phyloP scores from a whole-genome alignment of 2,329 filamentous ascomycete genomes.

The Xylariaceae sp. region DNA sequence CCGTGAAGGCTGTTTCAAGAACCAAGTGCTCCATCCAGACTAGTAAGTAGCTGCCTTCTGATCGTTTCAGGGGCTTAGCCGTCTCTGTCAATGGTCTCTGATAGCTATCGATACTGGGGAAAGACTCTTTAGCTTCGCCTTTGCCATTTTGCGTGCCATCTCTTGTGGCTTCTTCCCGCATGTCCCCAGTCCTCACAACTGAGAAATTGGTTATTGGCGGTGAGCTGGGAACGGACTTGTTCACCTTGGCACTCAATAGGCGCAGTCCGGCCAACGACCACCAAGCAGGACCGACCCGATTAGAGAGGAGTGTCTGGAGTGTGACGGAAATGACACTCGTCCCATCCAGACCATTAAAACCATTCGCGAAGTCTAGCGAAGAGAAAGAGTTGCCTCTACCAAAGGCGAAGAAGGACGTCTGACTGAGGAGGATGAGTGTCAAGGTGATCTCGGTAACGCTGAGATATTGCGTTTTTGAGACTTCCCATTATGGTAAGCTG shows the following conservation, averaged over 20 bases:
- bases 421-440: slow-evolving; percentile 8
- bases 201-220: no score
- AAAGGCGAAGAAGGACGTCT: slow-evolving; percentile 9
- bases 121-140: not conserved
- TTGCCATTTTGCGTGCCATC: not conserved
- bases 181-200: no score
- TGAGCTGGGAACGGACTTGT: no score
- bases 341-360: slow-evolving; percentile 10
- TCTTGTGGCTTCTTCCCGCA: slow-evolving; percentile 1
- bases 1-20: slow-evolving; percentile 9
- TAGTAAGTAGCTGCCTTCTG: not conserved
- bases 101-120: no score
- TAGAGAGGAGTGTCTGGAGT: slow-evolving; percentile 9
- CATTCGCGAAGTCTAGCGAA: slow-evolving; percentile 11
- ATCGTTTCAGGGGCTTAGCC: not conserved
- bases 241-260: slow-evolving; percentile 2
- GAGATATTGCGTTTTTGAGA: no score
- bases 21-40: slow-evolving; percentile 2
- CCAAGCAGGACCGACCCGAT: slow-evolving; percentile 13
- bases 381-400: slow-evolving; percentile 8
- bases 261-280: slow-evolving; percentile 10
- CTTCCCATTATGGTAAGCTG: no score
- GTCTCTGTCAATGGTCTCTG: no score
- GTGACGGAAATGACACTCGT: slow-evolving; percentile 3
- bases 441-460: slow-evolving; percentile 4